Percentiles rank a stretch among this genome's conserved stretches.
Evolutionary conservation across 139 green algal species (phyloP).

Genomic region (Bryopsis sp.): DNA sequence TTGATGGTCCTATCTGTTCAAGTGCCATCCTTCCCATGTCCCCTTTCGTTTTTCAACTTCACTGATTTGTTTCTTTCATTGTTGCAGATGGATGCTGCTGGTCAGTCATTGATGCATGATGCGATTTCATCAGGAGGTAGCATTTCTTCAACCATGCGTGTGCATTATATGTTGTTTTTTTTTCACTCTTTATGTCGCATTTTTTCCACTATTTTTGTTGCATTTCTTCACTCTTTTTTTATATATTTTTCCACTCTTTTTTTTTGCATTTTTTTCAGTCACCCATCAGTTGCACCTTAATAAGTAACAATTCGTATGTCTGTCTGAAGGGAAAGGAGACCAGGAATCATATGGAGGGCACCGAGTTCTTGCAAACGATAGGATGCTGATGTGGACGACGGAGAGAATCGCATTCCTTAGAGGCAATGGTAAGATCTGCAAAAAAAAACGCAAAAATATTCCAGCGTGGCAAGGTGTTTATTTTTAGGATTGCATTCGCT

Average conservation of each 20-base stretch:
- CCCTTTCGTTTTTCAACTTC: background rate
- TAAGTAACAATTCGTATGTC: background rate
- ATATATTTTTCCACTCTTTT: no score
- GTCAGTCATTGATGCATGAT: slow-evolving; percentile 10
- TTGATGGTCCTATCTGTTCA: background rate
- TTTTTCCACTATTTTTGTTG: no score
- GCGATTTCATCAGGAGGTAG: background rate
- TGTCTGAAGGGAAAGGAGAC: background rate
- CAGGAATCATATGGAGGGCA: slow-evolving; percentile 9
- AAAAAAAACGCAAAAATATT: no score
- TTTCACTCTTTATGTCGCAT: no score
- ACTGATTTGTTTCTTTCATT: background rate
- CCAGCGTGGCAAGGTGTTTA: background rate
- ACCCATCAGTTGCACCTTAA: background rate
- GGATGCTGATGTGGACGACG: background rate
- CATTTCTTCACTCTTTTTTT: no score
- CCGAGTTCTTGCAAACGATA: background rate
- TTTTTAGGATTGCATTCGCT: background rate
- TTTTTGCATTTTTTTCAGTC: no score
- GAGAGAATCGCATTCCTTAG: background rate
- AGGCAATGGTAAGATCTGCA: no score
- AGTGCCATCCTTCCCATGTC: background rate
- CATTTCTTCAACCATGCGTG: no score
- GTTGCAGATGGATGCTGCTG: background rate
- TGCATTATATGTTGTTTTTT: no score